These are phyloP conservation scores for Aspergillus piperis DNA, from an alignment of 2,329 filamentous ascomycete species.

Conservation along the genomic window DNA sequence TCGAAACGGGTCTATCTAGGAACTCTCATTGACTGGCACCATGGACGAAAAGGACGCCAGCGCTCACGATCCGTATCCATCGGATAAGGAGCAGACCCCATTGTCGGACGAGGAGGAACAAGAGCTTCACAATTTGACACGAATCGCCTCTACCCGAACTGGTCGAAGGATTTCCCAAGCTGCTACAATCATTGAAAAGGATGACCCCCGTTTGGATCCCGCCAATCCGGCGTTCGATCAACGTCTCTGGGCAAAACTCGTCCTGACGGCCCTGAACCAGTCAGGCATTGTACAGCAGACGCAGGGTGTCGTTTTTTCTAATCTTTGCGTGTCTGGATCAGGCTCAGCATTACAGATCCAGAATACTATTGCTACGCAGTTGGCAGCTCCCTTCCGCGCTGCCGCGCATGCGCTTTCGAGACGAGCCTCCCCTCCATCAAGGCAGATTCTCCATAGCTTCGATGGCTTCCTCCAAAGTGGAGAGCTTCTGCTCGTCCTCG, in stretches of 20 bases:
- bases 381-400: slow-evolving; percentile 37
- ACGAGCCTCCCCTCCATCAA: slow-evolving; percentile 44
- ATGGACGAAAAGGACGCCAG: neutral
- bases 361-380: slow-evolving; percentile 26
- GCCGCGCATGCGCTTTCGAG: slow-evolving; percentile 17
- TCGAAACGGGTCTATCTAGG: neutral
- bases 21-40: neutral
- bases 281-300: slow-evolving; percentile 22
- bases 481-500: slow-evolving; percentile 43
- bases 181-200: slow-evolving; percentile 12
- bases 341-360: slow-evolving; percentile 28
- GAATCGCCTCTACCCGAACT: slow-evolving; percentile 27
- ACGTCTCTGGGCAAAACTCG: slow-evolving; percentile 27
- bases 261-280: slow-evolving; percentile 23
- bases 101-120: neutral
- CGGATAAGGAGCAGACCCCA: neutral
- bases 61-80: neutral
- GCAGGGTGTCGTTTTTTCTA: slow-evolving; percentile 29
- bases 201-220: slow-evolving; percentile 27
- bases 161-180: slow-evolving; percentile 24
- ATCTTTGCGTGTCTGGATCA: slow-evolving; percentile 28
- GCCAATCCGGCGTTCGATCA: slow-evolving; percentile 27
- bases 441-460: slow-evolving; percentile 54
- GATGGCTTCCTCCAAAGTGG: slow-evolving; percentile 54
- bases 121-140: slow-evolving; percentile 11